Conservation (phyloP, 2,329 filamentous ascomycete species). For the Coniochaeta sp. region DNA sequence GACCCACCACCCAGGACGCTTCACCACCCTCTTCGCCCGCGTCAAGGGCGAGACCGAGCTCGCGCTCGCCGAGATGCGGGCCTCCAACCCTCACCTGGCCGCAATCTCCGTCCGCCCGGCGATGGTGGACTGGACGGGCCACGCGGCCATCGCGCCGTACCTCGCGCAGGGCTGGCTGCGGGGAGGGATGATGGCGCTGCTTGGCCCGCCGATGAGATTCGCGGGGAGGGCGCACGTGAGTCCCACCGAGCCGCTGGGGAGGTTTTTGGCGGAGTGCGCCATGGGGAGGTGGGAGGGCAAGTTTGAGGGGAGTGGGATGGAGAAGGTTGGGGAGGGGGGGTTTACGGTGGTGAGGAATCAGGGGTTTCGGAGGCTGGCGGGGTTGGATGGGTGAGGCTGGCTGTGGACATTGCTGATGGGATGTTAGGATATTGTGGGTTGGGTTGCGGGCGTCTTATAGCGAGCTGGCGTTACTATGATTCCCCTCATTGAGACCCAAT, state of each 20-base stretch:
- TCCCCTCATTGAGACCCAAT: too few species aligned
- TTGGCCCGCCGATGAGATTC: slow-evolving; percentile 19
- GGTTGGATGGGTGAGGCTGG: slow-evolving; percentile 9
- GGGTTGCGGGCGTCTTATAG: background rate
- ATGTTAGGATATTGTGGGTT: background rate
- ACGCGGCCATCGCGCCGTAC: slow-evolving; percentile 33
- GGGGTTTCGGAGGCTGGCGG: slow-evolving; percentile 25
- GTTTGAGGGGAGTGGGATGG: slow-evolving; percentile 20
- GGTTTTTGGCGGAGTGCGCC: slow-evolving; percentile 36
- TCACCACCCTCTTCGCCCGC: slow-evolving; percentile 50
- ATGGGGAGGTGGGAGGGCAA: slow-evolving; percentile 28
- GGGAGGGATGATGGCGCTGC: slow-evolving; percentile 3
- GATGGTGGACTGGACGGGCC: slow-evolving; percentile 43
- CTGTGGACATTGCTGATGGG: background rate
- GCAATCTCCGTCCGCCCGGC: slow-evolving; percentile 52
- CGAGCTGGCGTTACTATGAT: background rate
- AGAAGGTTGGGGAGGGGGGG: slow-evolving; percentile 21
- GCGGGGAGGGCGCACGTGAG: slow-evolving; percentile 20
- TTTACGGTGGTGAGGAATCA: slow-evolving; percentile 26
- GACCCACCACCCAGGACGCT: slow-evolving; percentile 45
- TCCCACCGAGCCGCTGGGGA: slow-evolving; percentile 36
- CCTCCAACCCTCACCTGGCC: slow-evolving; percentile 36
- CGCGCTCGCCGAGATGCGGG: slow-evolving; percentile 45
- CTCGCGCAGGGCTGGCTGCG: slow-evolving; percentile 17
- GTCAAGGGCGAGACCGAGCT: slow-evolving; percentile 63